Conservation (phyloP, 1,284 basidiomycete species). For the Sporisorium scitamineum region DNA sequence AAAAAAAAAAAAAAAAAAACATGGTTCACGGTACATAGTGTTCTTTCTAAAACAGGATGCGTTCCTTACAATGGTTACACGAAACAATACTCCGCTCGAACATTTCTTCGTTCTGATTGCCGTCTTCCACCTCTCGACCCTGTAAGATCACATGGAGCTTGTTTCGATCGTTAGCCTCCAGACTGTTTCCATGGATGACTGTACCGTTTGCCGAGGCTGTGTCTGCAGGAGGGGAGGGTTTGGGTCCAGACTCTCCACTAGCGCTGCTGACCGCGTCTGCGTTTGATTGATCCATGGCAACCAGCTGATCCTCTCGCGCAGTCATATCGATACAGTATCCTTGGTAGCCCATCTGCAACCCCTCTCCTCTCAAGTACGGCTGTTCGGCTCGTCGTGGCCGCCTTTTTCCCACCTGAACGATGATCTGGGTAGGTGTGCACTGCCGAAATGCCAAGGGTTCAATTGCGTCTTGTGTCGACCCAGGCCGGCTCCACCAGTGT, state of each 20-base stretch:
- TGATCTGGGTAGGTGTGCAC: slow-evolving; percentile 31
- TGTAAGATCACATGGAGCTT: slow-evolving; percentile 34
- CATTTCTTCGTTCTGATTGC: slow-evolving; percentile 34
- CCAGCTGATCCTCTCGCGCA: background rate
- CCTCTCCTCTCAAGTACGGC: slow-evolving; percentile 29
- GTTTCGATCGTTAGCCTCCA: background rate
- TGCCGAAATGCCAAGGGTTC: slow-evolving; percentile 4
- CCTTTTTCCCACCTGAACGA: slow-evolving; percentile 35
- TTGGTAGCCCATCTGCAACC: slow-evolving; percentile 42
- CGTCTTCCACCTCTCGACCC: slow-evolving; percentile 27
- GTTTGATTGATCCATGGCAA: no score
- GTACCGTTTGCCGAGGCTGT: background rate
- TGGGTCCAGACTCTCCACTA: background rate
- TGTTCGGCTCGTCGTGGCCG: slow-evolving; percentile 15
- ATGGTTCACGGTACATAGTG: background rate
- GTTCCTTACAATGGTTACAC: slow-evolving; percentile 37
- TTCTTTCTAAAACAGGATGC: slow-evolving; percentile 24
- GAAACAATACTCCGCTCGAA: slow-evolving; percentile 37
- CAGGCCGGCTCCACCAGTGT: background rate
- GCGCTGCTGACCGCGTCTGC: background rate
- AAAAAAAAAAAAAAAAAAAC: no score
- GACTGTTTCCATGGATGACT: background rate
- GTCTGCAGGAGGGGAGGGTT: background rate
- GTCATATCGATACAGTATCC: slow-evolving; percentile 30
- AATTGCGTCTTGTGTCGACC: background rate